Conservation (phyloP, 2,329 filamentous ascomycete genomes). For the Arthrobotrys entomopaga region DNA sequence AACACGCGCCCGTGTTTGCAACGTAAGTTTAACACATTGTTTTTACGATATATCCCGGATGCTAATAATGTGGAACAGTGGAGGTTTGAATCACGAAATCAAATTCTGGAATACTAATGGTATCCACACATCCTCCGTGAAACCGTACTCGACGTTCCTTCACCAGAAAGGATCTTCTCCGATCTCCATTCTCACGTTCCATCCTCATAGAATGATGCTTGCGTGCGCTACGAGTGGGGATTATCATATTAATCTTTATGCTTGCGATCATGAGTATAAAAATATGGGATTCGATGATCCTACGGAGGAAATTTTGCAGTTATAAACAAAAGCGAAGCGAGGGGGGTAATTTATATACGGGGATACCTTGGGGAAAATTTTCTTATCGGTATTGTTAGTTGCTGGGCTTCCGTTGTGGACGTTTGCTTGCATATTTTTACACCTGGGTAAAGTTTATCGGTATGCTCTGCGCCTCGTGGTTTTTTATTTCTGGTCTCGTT, state of each 20-base stretch:
- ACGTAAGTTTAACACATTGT: conserved; percentile 71
- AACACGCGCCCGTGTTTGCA: conserved; percentile 95
- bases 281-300: conserved; percentile 49
- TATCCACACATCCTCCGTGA: conserved; percentile 79
- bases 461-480: background rate
- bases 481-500: background rate
- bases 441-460: background rate
- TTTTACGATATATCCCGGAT: conserved; percentile 46
- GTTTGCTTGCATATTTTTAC: background rate
- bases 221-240: conserved; percentile 87
- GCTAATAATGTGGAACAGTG: conserved; percentile 67
- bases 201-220: conserved; percentile 91
- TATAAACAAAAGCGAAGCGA: conserved; percentile 4
- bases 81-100: conserved; percentile 85
- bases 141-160: conserved; percentile 90
- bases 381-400: background rate
- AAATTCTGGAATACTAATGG: conserved; percentile 93
- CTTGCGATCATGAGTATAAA: conserved; percentile 67
- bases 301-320: conserved; percentile 39
- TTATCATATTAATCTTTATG: conserved; percentile 88
- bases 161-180: conserved; percentile 81
- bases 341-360: background rate
- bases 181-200: conserved; percentile 90
- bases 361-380: conserved; percentile 5
- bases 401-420: no score